These are phyloP conservation scores for Grosmannia serpens DNA, from an alignment of 2,329 filamentous ascomycete species.

Conservation along the genomic window DNA sequence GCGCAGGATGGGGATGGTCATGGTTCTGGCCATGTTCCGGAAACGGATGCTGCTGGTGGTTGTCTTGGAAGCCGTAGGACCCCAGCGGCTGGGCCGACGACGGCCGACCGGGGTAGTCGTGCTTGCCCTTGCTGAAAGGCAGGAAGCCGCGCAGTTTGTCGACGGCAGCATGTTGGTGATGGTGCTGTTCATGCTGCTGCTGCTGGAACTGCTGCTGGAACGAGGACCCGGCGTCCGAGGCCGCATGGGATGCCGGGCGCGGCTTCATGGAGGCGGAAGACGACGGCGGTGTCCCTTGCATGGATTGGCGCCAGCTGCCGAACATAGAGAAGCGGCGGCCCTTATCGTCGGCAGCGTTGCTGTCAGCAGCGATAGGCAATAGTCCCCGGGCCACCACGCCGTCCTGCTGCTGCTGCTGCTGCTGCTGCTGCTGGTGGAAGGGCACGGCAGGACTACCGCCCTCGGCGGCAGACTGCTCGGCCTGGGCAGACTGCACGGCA, in stretches of 20 bases:
- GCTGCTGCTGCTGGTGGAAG: not conserved
- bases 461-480: not conserved
- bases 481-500: no score
- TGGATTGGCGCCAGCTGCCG: slow-evolving; percentile 8
- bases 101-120: not conserved
- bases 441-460: not conserved
- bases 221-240: not conserved
- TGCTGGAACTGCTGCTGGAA: slow-evolving; percentile 8
- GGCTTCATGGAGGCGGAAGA: not conserved
- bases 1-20: not conserved
- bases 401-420: slow-evolving; percentile 1
- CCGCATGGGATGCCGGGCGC: not conserved
- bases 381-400: no score
- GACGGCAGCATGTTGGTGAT: not conserved
- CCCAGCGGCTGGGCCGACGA: not conserved
- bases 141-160: not conserved
- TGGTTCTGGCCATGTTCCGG: not conserved
- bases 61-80: not conserved
- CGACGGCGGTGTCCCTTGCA: slow-evolving; percentile 5
- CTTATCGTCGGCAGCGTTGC: slow-evolving; percentile 4
- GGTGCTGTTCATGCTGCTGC: not conserved
- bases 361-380: not conserved
- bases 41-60: not conserved
- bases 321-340: slow-evolving; percentile 7
- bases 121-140: not conserved